Conservation (phyloP, 2,329 filamentous ascomycete species). For the Tolypocladium sp. region DNA sequence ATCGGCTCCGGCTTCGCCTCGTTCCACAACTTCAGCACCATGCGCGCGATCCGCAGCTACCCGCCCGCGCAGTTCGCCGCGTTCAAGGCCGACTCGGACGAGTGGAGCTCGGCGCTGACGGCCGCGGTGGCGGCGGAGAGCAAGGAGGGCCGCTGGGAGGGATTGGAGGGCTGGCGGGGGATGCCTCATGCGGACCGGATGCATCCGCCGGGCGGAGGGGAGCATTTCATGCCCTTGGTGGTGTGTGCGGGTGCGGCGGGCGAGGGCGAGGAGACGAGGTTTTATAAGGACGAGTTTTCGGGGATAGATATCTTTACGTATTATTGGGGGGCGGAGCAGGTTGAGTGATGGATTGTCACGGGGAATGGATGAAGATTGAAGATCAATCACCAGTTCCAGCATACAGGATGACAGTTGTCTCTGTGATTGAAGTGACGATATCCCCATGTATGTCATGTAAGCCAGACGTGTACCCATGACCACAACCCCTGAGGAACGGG, state of each 20-base stretch:
- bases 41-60: conserved; percentile 26
- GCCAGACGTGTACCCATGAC: too few relatives aligned
- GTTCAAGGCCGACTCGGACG: conserved; percentile 17
- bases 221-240: conserved; percentile 51
- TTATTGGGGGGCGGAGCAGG: conserved; percentile 36
- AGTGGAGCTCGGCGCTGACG: conserved; percentile 38
- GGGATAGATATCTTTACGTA: conserved; percentile 45
- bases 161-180: conserved; percentile 35
- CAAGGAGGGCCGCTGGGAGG: conserved; percentile 24
- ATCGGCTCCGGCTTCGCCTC: conserved; percentile 52
- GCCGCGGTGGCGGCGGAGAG: conserved; percentile 26
- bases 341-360: conserved; percentile 3
- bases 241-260: conserved; percentile 44
- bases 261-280: conserved; percentile 29
- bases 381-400: too few relatives aligned
- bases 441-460: too few relatives aligned
- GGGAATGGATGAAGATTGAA: not conserved
- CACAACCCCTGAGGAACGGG: too few relatives aligned
- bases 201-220: conserved; percentile 43
- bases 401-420: too few relatives aligned
- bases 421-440: too few relatives aligned
- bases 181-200: conserved; percentile 40
- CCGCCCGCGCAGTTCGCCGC: conserved; percentile 10
- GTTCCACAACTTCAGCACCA: conserved; percentile 43
- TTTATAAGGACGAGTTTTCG: conserved; percentile 38